Base-by-base conservation (phyloP, 2,329 filamentous ascomycete genomes). In the Colletotrichum sp. region DNA sequence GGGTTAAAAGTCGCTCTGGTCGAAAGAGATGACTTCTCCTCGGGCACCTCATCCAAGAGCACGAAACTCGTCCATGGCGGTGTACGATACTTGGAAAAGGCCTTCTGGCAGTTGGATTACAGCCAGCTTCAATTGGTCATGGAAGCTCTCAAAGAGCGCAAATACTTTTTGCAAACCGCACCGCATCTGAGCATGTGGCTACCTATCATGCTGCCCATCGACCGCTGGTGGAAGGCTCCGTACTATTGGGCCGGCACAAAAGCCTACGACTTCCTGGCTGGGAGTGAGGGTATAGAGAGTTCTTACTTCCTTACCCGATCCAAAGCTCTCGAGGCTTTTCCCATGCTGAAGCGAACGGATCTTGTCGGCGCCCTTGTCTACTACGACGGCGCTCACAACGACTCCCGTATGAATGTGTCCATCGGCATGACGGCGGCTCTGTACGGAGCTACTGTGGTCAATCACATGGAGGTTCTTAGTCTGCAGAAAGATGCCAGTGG, bases 361-460 rank as follows among this genome's bases (percentile, higher is more conserved):
- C 88, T 98, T 16, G 91, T 96, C 60, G 95, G 95, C 76, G 95
- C 95, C 74, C 87, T 98, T 81, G 95, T 98, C 28, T 98, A 98
- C 88, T 98, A 98, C 83, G 95, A 98, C 86, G 95, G 95, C 80
- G 95, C 95, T 34, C 95, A 98, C 86, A 98, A 98, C 82, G 95
- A 98, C 84, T 97, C 95, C 24, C 92, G 95, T 66, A 98, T 98
- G 95, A 98, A 98, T 82, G 94, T 97, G 32, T 96, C 95, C 10
- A 89, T 98, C 73, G 95, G 95, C 24, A 95, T 96, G 92, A 98
- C 95, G 21, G 95, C 95, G 72, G 95, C 95, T n/a, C 87, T 98
- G 57, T 98, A 97, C 82, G 95, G 95, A 36, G 92, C 93, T 71
- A 98, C 95, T 6, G 91, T 97, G 52, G 91, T 95, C 76, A 98